These are phyloP conservation scores for Sechiopsis laciniata DNA, from an alignment of 306 rosid species.

Conservation along the genomic window DNA sequence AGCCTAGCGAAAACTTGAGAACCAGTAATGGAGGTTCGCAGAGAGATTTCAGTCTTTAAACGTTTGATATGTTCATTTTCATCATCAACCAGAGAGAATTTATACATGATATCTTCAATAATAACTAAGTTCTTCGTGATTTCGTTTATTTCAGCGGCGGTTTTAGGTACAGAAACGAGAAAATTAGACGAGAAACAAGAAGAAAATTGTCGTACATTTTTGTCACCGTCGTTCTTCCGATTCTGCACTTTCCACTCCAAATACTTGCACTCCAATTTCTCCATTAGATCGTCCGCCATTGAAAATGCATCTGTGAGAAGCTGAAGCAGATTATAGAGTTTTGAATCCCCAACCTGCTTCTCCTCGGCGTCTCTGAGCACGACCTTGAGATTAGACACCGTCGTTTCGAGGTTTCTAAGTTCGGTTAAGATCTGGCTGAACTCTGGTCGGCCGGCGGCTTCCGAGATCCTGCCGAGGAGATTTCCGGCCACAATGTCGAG, in stretches of 20 bases:
- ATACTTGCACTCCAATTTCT: slow-evolving; percentile 26
- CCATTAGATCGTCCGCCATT: slow-evolving; percentile 25
- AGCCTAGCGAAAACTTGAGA: slow-evolving; percentile 26
- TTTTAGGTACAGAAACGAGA: not conserved
- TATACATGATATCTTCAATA: slow-evolving; percentile 5
- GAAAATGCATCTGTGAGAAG: slow-evolving; percentile 14
- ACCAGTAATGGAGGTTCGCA: slow-evolving; percentile 24
- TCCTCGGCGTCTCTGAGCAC: slow-evolving; percentile 30
- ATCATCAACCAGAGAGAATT: slow-evolving; percentile 4
- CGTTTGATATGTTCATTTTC: slow-evolving; percentile 14
- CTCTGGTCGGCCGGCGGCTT: not conserved
- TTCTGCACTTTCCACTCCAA: slow-evolving; percentile 5
- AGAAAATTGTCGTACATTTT: slow-evolving; percentile 23
- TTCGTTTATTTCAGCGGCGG: slow-evolving; percentile 17
- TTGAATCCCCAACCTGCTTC: slow-evolving; percentile 11
- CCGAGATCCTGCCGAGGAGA: slow-evolving; percentile 8
- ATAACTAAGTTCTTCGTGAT: slow-evolving; percentile 15
- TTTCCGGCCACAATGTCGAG: not conserved
- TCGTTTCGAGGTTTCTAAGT: slow-evolving; percentile 14
- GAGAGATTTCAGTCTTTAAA: not conserved
- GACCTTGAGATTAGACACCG: slow-evolving; percentile 23
- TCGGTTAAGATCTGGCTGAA: not conserved
- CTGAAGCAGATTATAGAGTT: slow-evolving; percentile 17
- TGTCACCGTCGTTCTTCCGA: not conserved
- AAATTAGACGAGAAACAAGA: slow-evolving; percentile 22